Base-by-base conservation (phyloP, 2,329 filamentous ascomycete species). In the Aspergillus bombycis region DNA sequence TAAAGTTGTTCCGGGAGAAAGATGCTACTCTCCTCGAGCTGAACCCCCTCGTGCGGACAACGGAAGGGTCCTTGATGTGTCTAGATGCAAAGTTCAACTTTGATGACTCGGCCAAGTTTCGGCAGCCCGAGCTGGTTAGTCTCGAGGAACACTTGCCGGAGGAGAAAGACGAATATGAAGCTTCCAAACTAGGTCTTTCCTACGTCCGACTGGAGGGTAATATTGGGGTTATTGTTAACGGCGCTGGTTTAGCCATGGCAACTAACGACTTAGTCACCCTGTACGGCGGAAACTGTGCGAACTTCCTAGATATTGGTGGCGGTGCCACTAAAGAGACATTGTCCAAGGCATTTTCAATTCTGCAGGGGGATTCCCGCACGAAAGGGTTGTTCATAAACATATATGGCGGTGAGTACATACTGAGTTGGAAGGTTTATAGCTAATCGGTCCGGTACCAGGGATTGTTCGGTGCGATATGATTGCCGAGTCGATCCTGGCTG, bases 361-460 rank as follows among this genome's bases (percentile, higher is more conserved):
- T 77, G 9, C 57, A 62, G 8, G 60, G 58, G 5, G 72, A 77
- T 65, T 3, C 62, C 23, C 63, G 68, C 4, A 63, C 75, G 4
- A 69, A 68, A 34, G 73, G 68, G 0, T 79, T 89, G 30, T 76
- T 88, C 54, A 83, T 89, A 10, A 89, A 88, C 62, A 86, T 88
- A 10, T 88, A 70, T 50, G 69, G 74, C 9, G 73, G 73, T 74
- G 38, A 59, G 70, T 67, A 28, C 28, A 1, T 5, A 30, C 11
- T 21, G 11, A 55, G 3, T 28, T 26, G 2, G 19, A 19, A 9
- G 16, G 19, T 41, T n/a, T 4, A 1, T n/a, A 8, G 16, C 38
- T 41, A 41, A 41, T 32, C 36, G 19, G 55, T 0, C 4, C 12
- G 5, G 14, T 38, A 4, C n/a, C 4, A 84, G 82, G 82, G 0